Evolutionary conservation across 164 flowering plant genomes (phyloP).

Genomic region (Pachysandra terminalis): DNA sequence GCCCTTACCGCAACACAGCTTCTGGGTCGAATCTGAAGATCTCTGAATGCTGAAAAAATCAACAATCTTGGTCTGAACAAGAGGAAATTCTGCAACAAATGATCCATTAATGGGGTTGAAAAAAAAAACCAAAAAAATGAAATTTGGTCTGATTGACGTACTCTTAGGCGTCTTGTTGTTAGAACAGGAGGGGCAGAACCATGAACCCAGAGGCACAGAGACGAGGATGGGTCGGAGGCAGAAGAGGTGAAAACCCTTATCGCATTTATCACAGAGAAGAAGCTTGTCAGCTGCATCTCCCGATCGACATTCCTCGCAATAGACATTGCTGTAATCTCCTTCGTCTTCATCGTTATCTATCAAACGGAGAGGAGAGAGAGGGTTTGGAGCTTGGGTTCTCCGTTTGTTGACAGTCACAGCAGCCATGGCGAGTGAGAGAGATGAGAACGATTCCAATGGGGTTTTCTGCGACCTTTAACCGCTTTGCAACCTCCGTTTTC

Average conservation of each 20-base stretch:
- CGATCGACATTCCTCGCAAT: slow-evolving; percentile 77
- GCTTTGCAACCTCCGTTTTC: not conserved
- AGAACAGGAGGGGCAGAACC: slow-evolving; percentile 81
- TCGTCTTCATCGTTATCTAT: slow-evolving; percentile 12
- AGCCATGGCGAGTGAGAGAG: slow-evolving; percentile 14
- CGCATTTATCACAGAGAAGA: slow-evolving; percentile 87
- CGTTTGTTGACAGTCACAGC: slow-evolving; percentile 12
- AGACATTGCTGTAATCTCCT: slow-evolving; percentile 28
- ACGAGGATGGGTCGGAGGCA: slow-evolving; percentile 77
- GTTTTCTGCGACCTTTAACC: not conserved
- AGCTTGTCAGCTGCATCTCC: slow-evolving; percentile 56
- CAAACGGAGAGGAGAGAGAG: slow-evolving; percentile 5
- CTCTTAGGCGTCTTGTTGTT: slow-evolving; percentile 34
- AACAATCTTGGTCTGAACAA: slow-evolving; percentile 81
- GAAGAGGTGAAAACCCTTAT: slow-evolving; percentile 68
- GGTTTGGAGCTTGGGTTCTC: slow-evolving; percentile 48
- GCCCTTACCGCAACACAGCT: slow-evolving; percentile 36
- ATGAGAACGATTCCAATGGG: not conserved
- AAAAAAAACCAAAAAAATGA: not conserved
- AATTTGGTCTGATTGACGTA: slow-evolving; percentile 22
- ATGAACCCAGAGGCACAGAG: slow-evolving; percentile 69
- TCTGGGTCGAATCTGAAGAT: slow-evolving; percentile 23
- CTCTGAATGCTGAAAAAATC: slow-evolving; percentile 85
- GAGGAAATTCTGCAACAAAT: slow-evolving; percentile 60
- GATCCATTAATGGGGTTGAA: not conserved